phyloP scores from a whole-genome alignment of 73 alveolate genomes.

The Paramecium octaurelia region DNA sequence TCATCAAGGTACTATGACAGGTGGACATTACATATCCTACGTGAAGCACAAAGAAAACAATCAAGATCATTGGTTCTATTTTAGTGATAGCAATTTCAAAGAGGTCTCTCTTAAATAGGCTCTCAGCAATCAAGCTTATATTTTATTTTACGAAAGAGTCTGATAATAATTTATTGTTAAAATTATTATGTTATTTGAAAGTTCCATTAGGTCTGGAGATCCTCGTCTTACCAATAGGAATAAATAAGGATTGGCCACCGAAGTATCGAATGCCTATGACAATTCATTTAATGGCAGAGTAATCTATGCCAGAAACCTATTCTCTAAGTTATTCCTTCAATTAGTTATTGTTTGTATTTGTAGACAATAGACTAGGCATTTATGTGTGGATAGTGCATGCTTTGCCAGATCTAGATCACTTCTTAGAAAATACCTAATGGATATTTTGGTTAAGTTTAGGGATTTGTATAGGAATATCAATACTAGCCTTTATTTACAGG shows the following conservation, averaged over 20 bases:
- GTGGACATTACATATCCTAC: conserved; percentile 64
- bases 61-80: conserved; percentile 54
- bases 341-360: neutral
- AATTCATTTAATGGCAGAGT: neutral
- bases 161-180: neutral
- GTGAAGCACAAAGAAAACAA: conserved; percentile 53
- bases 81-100: conserved; percentile 47
- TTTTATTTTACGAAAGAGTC: conserved; percentile 48
- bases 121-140: conserved; percentile 24
- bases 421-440: neutral
- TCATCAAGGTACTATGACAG: conserved; percentile 54
- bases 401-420: neutral
- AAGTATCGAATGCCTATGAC: neutral
- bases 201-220: neutral
- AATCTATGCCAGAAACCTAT: neutral
- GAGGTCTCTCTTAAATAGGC: conserved; percentile 46
- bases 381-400: neutral
- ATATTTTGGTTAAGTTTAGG: conserved; percentile 23
- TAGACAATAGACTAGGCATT: neutral
- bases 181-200: neutral
- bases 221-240: neutral
- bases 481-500: neutral
- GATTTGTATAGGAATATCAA: neutral
- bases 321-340: neutral
- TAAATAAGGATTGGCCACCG: neutral